Conservation (phyloP, 371 early-diverging fungal species). For the Rhizomucor pusillus region DNA sequence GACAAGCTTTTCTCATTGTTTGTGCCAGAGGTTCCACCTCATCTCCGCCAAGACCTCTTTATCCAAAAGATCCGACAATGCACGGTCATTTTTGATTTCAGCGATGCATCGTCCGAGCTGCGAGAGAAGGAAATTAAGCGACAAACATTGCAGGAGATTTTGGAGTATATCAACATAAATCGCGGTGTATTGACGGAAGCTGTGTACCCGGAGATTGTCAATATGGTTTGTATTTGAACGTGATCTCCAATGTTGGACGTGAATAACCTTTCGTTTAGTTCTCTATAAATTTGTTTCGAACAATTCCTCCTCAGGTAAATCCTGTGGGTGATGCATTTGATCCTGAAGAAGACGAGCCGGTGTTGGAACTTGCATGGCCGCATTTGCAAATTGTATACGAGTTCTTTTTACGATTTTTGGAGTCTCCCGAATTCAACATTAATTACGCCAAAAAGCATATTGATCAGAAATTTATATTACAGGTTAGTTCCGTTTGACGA, state of each 20-base stretch:
- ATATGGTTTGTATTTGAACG: slow-evolving; percentile 68
- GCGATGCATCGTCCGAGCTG: slow-evolving; percentile 81
- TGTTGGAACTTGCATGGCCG: slow-evolving; percentile 94
- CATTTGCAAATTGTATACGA: slow-evolving; percentile 96
- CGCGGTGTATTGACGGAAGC: slow-evolving; percentile 83
- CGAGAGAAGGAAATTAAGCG: slow-evolving; percentile 95
- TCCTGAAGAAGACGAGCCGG: slow-evolving; percentile 98
- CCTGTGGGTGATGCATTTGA: slow-evolving; percentile 95
- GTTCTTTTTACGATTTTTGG: slow-evolving; percentile 93
- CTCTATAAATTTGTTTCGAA: slow-evolving; percentile 88
- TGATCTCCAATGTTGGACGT: neutral
- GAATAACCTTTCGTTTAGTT: slow-evolving; percentile 52
- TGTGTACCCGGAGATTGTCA: slow-evolving; percentile 87
- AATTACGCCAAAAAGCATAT: slow-evolving; percentile 93
- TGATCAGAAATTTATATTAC: slow-evolving; percentile 89
- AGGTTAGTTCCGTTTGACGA: slow-evolving; percentile 45
- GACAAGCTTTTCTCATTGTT: neutral
- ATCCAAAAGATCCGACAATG: slow-evolving; percentile 91
- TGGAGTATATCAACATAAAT: slow-evolving; percentile 88
- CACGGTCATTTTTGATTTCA: slow-evolving; percentile 90
- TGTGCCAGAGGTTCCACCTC: slow-evolving; percentile 65
- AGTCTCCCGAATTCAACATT: slow-evolving; percentile 94
- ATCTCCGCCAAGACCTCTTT: slow-evolving; percentile 77
- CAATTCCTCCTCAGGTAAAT: slow-evolving; percentile 94
- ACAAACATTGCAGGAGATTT: slow-evolving; percentile 83